A percentile compares a stretch with the other conserved stretches of the same genome.
Conservation (phyloP, 768 basidiomycete species). For the button mushroom (Agaricus bisporus) region DNA sequence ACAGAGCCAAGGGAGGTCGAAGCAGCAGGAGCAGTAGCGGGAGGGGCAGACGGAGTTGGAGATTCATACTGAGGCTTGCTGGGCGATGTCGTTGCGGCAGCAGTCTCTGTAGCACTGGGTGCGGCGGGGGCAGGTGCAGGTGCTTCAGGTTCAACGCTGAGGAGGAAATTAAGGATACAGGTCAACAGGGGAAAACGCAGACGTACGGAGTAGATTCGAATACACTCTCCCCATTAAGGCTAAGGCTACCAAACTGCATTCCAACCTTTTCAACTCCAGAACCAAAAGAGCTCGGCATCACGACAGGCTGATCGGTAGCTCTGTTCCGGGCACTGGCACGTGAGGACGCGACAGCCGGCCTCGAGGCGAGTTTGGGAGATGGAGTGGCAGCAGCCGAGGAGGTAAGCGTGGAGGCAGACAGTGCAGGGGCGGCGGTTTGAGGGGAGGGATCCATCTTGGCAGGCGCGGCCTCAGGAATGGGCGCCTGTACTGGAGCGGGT, state of each 20-base stretch:
- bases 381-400: slow-evolving; percentile 35
- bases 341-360: slow-evolving; percentile 48
- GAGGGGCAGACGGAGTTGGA: slow-evolving; percentile 29
- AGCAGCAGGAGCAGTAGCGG: slow-evolving; percentile 35
- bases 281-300: slow-evolving; percentile 69
- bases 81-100: slow-evolving; percentile 20
- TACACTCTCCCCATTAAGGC: slow-evolving; percentile 62
- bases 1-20: slow-evolving; percentile 34
- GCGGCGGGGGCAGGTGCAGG: slow-evolving; percentile 13
- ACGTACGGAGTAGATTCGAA: slow-evolving; percentile 50
- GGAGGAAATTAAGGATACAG: slow-evolving; percentile 9
- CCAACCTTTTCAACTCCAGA: slow-evolving; percentile 69
- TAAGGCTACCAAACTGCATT: slow-evolving; percentile 87
- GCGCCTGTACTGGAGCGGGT: slow-evolving; percentile 25
- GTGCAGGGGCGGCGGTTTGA: slow-evolving; percentile 24
- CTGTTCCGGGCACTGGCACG: slow-evolving; percentile 62
- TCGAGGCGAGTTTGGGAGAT: slow-evolving; percentile 45
- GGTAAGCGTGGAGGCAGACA: slow-evolving; percentile 23
- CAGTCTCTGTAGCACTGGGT: slow-evolving; percentile 23
- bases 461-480: slow-evolving; percentile 18
- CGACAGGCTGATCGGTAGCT: slow-evolving; percentile 70
- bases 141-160: slow-evolving; percentile 29
- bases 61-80: slow-evolving; percentile 24
- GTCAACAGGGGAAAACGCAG: slow-evolving; percentile 7
- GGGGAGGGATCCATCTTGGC: slow-evolving; percentile 30